A percentile compares a stretch with the other conserved stretches of the same genome.
phyloP scores from a whole-genome alignment of 306 rosid genomes.

The Vigna reflexopilosa region DNA sequence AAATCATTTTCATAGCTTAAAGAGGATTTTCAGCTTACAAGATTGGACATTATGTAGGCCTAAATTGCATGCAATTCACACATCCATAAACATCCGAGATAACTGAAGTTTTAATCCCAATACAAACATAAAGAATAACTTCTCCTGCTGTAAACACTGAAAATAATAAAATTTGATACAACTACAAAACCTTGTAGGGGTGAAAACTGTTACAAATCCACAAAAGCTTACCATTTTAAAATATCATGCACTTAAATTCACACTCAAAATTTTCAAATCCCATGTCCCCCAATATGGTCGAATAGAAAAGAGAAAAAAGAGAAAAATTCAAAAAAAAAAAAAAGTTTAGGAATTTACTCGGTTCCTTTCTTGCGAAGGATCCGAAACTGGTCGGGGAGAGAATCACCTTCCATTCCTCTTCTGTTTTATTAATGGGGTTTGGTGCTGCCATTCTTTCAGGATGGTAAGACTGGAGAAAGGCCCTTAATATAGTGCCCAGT shows the following conservation, averaged over 20 bases:
- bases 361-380: conserved; percentile 87
- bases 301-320: background rate
- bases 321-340: too few species aligned
- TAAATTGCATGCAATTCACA: background rate
- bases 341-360: conserved; percentile 47
- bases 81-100: background rate
- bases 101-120: too few species aligned
- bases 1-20: background rate
- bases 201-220: too few species aligned
- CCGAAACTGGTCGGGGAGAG: conserved; percentile 85
- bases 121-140: too few species aligned
- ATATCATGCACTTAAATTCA: background rate
- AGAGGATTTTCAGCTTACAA: background rate
- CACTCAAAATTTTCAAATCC: background rate
- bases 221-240: background rate
- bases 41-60: background rate
- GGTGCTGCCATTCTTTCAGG: conserved; percentile 45
- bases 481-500: background rate
- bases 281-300: background rate
- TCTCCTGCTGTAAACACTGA: too few species aligned
- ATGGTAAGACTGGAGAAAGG: too few species aligned
- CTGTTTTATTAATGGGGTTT: conserved; percentile 58
- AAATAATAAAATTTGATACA: too few species aligned
- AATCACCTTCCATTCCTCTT: conserved; percentile 77
- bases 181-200: too few species aligned